Evolutionary conservation across 2,329 filamentous ascomycete species (phyloP).

Genomic region (Blastomyces parvus): DNA sequence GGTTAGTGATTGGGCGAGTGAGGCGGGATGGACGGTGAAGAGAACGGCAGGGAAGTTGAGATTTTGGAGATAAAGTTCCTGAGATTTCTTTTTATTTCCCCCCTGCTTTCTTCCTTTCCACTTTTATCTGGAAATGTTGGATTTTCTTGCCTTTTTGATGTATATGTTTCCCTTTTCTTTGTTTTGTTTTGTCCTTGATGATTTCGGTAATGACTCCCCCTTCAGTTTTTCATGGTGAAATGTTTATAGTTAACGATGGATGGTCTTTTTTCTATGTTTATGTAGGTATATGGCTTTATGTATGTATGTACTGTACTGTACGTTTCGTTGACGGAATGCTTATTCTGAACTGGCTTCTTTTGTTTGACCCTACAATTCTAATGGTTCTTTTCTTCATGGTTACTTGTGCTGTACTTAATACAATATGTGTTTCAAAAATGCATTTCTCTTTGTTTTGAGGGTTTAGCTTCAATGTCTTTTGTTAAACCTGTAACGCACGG

Average conservation of each 20-base stretch:
- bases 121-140: not conserved
- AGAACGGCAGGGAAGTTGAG: slow-evolving; percentile 28
- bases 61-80: slow-evolving; percentile 31
- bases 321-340: not conserved
- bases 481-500: too few species aligned
- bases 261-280: not conserved
- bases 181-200: not conserved
- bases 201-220: not conserved
- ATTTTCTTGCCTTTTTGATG: not conserved
- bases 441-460: too few species aligned
- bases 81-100: too few species aligned
- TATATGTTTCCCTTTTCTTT: not conserved
- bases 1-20: slow-evolving; percentile 28
- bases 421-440: too few species aligned
- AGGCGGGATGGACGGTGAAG: slow-evolving; percentile 28
- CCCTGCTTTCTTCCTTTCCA: not conserved
- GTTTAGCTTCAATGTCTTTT: too few species aligned
- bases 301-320: not conserved
- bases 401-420: too few species aligned
- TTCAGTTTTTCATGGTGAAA: not conserved
- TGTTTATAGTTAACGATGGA: not conserved
- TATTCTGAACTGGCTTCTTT: not conserved
- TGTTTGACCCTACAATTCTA: too few species aligned
- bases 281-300: not conserved
- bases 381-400: too few species aligned